phyloP scores from a whole-genome alignment of 169 alveolate genomes.

The Plasmodium knowlesi region DNA sequence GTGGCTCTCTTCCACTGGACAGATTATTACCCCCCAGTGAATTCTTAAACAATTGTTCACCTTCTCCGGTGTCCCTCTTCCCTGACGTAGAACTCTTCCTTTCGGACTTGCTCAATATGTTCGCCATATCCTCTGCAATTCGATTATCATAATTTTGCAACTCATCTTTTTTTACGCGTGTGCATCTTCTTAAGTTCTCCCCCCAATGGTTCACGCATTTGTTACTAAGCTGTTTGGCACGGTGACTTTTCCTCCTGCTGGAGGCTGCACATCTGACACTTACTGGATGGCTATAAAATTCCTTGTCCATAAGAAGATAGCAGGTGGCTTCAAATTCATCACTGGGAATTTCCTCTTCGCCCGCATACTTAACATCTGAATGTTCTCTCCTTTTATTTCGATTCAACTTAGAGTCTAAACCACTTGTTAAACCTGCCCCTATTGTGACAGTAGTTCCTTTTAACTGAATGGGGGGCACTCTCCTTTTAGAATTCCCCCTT shows the following conservation, averaged over 20 bases:
- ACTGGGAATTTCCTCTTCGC: background rate
- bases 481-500: background rate
- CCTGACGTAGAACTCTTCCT: background rate
- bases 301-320: slow-evolving; percentile 27
- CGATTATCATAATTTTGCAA: background rate
- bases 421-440: background rate
- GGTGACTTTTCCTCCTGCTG: background rate
- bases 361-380: no score
- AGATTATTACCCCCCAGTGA: background rate
- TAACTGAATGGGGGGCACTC: background rate
- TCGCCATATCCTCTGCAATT: background rate
- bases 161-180: background rate
- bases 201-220: background rate
- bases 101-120: background rate
- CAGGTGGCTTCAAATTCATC: background rate
- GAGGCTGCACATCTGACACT: background rate
- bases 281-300: slow-evolving; percentile 33
- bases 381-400: background rate
- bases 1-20: background rate
- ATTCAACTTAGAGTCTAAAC: background rate
- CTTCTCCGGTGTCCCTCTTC: background rate
- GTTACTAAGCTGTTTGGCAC: background rate
- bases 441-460: background rate
- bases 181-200: background rate
- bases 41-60: background rate